Conservation (phyloP, 1,139 yeast species). For the Kodamaea suecica region DNA sequence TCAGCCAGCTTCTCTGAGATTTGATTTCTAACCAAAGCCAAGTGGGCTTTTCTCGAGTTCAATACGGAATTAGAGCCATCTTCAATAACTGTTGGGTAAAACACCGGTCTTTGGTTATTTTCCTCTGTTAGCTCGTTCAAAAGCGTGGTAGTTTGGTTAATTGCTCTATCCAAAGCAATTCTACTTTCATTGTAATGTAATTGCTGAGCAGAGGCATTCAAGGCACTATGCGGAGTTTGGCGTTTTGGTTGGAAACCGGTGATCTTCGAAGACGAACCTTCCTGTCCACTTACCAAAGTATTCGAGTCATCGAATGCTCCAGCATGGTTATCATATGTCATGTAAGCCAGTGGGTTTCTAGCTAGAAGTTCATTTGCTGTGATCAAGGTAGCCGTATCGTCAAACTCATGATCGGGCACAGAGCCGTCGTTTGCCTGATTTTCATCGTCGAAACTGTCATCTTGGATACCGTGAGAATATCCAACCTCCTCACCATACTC, state of each 20-base stretch:
- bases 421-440: slow-evolving; percentile 10
- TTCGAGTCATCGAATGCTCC: slow-evolving; percentile 8
- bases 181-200: slow-evolving; percentile 68
- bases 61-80: slow-evolving; percentile 32
- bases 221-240: slow-evolving; percentile 14
- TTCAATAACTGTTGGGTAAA: slow-evolving; percentile 52
- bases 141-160: slow-evolving; percentile 53
- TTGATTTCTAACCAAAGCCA: slow-evolving; percentile 50
- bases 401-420: neutral
- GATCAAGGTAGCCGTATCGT: slow-evolving; percentile 29
- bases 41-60: slow-evolving; percentile 46
- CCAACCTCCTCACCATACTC: slow-evolving; percentile 9
- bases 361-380: slow-evolving; percentile 10
- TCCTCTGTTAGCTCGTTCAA: slow-evolving; percentile 54
- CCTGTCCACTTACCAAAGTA: slow-evolving; percentile 17
- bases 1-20: slow-evolving; percentile 29
- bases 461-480: neutral
- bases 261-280: slow-evolving; percentile 14
- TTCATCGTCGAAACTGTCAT: slow-evolving; percentile 7
- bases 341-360: slow-evolving; percentile 8
- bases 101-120: slow-evolving; percentile 59
- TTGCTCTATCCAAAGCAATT: slow-evolving; percentile 58
- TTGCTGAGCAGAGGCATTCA: slow-evolving; percentile 57
- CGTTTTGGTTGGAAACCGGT: slow-evolving; percentile 8
- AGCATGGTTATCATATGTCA: slow-evolving; percentile 7